phyloP scores from a whole-genome alignment of 2,329 filamentous ascomycete species.

The Fusarium devonianum region DNA sequence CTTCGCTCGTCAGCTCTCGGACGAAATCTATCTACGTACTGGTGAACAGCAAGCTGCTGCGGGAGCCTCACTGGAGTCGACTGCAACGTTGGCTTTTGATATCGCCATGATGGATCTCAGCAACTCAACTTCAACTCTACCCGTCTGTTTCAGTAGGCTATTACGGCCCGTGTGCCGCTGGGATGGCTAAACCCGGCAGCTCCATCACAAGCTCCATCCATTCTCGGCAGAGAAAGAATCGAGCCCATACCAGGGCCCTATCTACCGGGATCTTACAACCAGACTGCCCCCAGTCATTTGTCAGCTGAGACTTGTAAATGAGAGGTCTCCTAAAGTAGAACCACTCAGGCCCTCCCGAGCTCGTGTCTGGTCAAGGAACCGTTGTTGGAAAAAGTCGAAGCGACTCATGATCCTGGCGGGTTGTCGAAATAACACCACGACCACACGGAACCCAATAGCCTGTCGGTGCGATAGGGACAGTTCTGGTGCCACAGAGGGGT shows the following conservation, averaged over 20 bases:
- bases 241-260: neutral
- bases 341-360: neutral
- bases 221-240: no score
- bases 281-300: neutral
- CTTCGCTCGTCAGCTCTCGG: neutral
- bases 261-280: neutral
- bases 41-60: neutral
- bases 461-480: constrained; percentile 13
- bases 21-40: neutral
- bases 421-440: neutral
- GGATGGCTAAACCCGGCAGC: no score
- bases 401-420: neutral
- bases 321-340: neutral
- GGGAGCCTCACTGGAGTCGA: neutral
- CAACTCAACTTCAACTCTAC: no score
- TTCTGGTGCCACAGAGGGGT: constrained; percentile 24
- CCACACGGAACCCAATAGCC: constrained; percentile 13
- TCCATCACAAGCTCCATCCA: no score
- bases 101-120: no score
- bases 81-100: no score
- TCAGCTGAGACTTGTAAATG: neutral
- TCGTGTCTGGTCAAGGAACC: constrained; percentile 9
- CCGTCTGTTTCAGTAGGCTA: constrained; percentile 35
- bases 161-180: constrained; percentile 7
- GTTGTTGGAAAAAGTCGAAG: constrained; percentile 2